Conservation (phyloP, 2,329 filamentous ascomycete genomes). For the Thielaviopsis ethacetica region DNA sequence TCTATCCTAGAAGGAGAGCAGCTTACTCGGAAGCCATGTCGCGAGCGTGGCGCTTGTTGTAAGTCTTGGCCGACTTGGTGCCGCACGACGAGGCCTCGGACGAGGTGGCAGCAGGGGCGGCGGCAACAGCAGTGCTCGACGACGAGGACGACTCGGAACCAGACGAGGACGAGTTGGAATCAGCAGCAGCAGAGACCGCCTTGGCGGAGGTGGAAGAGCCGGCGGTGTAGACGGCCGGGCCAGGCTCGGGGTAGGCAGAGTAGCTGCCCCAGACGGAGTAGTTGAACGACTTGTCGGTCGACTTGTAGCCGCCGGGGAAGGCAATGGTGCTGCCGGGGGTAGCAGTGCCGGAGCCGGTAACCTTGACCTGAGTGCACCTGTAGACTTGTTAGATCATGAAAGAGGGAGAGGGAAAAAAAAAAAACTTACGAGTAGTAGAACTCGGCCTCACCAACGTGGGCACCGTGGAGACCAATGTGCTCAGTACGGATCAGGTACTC, state of each 20-base stretch:
- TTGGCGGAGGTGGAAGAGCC: neutral
- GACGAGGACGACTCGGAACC: no score
- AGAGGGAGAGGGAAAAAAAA: constrained; percentile 15
- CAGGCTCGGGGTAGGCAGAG: constrained; percentile 13
- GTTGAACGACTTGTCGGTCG: constrained; percentile 15
- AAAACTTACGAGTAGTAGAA: constrained; percentile 20
- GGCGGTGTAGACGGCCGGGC: constrained; percentile 3
- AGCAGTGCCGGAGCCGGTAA: neutral
- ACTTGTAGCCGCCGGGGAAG: constrained; percentile 18
- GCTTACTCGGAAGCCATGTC: neutral
- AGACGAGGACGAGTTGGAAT: no score
- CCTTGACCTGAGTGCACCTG: neutral
- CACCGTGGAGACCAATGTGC: constrained; percentile 29
- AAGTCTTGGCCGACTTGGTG: neutral
- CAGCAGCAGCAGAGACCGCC: neutral
- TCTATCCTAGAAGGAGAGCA: neutral
- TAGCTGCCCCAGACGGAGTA: constrained; percentile 17
- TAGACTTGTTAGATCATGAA: neutral
- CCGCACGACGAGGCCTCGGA: neutral
- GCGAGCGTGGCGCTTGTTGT: neutral
- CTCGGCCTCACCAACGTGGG: constrained; percentile 17
- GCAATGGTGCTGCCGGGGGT: neutral
- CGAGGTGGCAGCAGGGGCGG: neutral
- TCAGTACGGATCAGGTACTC: constrained; percentile 30
- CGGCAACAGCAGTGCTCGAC: no score